Evolutionary conservation across 1,139 yeast species (phyloP), one percentile per base, ranked within the genome.

Genomic region (Hansenula anomala): DNA sequence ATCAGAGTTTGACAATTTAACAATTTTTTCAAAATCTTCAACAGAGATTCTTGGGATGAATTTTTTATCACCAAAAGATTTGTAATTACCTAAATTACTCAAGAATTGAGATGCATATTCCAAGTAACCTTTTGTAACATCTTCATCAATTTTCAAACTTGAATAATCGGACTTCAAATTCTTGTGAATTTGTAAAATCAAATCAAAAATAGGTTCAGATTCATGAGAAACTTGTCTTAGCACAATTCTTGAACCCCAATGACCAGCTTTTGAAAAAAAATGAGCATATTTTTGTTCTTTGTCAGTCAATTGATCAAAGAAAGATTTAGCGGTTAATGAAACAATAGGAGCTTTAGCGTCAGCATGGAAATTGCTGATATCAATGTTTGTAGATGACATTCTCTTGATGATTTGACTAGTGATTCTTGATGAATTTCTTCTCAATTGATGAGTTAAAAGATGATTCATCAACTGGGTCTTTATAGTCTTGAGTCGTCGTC

Each of bases 31-130:
- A 49, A 87, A 80, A 4, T 70, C 69, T 1, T 62, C 73, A 30
- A 50, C 54, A 1, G 69, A 38, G 30, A 86, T 54, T 34, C 76
- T 66, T 28, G 96, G 96, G 48, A 88, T 70, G 56, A 87, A 87
- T 62, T 88, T 88, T 48, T 76, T 77, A 62, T 88, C 96, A 46
- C 96, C 96, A 62, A 88, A 88, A 1, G 94, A 82, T 64, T 86
- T 87, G 69, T 78, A 88, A 60, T 88, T 88, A 46, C 96, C 96
- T 56, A 83, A 69, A 60, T 88, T 88, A 37, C 82, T 70, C 53
- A 88, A 67, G 55, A 88, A 82, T 61, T 86, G 95, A 24, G 90
- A 75, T 9, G 88, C 79, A 53, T 86, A 88, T 56, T 86, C 94
- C 58, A 87, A 65, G 58, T 83, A 85, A 16, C 61, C 59, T 23